These are phyloP conservation scores for Tolypocladium nubicola DNA, from an alignment of 2,329 filamentous ascomycete species.

Conservation along the genomic window DNA sequence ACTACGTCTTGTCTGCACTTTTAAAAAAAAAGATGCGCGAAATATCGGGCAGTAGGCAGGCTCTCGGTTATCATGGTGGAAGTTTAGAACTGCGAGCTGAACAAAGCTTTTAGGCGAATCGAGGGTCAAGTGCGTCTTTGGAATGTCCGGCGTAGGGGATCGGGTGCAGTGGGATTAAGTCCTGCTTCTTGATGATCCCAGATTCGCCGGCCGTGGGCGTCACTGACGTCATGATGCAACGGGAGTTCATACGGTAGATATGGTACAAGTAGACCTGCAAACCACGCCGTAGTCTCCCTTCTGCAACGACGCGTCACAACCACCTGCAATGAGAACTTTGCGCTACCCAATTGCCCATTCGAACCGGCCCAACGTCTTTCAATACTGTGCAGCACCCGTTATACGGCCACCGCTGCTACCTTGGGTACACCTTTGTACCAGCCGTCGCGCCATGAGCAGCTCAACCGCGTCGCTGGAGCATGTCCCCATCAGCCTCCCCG, in stretches of 20 bases:
- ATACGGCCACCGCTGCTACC: too few species aligned
- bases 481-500: conserved; percentile 28
- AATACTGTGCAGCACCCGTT: background rate
- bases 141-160: too few species aligned
- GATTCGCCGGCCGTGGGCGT: background rate
- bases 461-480: conserved; percentile 6
- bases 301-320: background rate
- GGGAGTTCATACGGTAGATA: background rate
- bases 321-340: background rate
- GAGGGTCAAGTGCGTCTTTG: too few species aligned
- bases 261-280: background rate
- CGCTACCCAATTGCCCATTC: background rate
- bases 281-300: background rate
- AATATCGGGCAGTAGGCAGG: background rate
- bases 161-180: background rate
- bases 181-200: background rate
- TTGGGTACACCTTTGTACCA: too few species aligned
- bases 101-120: too few species aligned
- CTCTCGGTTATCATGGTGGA: background rate
- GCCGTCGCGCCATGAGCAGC: background rate
- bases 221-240: background rate
- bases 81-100: too few species aligned
- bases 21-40: background rate
- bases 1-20: background rate
- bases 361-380: background rate